These are phyloP conservation scores for Penicillium sp. DNA, from an alignment of 2,329 filamentous ascomycete species.

Conservation along the genomic window DNA sequence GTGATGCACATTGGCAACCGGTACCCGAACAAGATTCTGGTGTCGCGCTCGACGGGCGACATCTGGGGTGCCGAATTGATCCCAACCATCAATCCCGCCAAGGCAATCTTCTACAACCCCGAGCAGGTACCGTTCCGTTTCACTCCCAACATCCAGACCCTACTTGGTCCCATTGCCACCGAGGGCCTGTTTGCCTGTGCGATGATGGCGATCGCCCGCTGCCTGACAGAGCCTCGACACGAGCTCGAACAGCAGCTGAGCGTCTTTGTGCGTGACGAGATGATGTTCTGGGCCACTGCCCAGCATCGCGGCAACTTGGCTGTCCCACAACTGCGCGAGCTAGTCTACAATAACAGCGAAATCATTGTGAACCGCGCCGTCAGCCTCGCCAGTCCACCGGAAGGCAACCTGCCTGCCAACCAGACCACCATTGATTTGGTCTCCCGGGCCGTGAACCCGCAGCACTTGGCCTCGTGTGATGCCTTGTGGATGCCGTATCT, in stretches of 20 bases:
- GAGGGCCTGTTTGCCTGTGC: slow-evolving; percentile 96
- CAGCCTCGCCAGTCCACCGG: slow-evolving; percentile 75
- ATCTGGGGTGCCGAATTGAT: slow-evolving; percentile 97
- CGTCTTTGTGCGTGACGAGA: slow-evolving; percentile 95
- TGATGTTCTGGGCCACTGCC: slow-evolving; percentile 94
- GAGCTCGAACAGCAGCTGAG: slow-evolving; percentile 95
- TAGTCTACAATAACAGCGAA: slow-evolving; percentile 83
- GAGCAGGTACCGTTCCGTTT: slow-evolving; percentile 97
- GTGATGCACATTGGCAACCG: slow-evolving; percentile 96
- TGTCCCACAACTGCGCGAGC: slow-evolving; percentile 72
- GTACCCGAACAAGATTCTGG: slow-evolving; percentile 93
- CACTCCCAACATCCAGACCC: slow-evolving; percentile 90
- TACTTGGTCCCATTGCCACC: slow-evolving; percentile 94
- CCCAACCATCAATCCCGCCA: slow-evolving; percentile 79
- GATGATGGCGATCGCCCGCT: slow-evolving; percentile 94
- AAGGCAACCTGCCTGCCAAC: slow-evolving; percentile 82
- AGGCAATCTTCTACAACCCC: slow-evolving; percentile 90
- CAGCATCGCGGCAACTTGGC: slow-evolving; percentile 66
- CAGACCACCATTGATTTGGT: slow-evolving; percentile 96
- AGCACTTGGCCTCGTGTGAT: slow-evolving; percentile 84
- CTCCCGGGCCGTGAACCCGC: slow-evolving; percentile 87
- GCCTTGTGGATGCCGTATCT: slow-evolving; percentile 97
- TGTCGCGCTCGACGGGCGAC: slow-evolving; percentile 82
- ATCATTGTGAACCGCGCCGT: slow-evolving; percentile 88
- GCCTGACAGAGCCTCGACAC: slow-evolving; percentile 75